Evolutionary conservation across 306 rosid genomes (phyloP), one percentile per base, ranked within the genome.

Genomic region (Rosa rugosa): DNA sequence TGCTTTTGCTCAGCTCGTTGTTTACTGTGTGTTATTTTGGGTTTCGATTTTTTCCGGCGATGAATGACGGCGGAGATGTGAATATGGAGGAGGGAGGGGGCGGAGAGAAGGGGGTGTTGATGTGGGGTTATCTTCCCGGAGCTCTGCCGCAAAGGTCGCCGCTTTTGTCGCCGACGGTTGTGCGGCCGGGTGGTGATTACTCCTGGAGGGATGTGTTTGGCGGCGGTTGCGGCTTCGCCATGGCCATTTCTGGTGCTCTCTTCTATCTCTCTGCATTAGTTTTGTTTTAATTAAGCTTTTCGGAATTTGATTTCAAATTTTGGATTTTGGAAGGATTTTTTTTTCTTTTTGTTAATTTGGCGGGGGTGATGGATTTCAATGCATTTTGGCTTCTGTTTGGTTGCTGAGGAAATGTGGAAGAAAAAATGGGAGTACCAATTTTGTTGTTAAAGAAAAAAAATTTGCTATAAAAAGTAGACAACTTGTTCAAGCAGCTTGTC

Each of bases 121-220:
- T 94, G 98, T 94, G 97, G 92, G 98, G 97, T 3, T 94, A 92
- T 67, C 89, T 94, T 38, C 98, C 98, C 0, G 98, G 98, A 70
- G 97, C 98, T 86, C 83, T 87, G 73, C 97, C 94, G 44, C 94
- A 89, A 81, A 86, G 97, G 87, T 79, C 92, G 65, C 98, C 98
- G 78, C 79, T 94, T 17, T 63, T 89, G 16, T 69, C 87, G 2
- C 98, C 98, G 34, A 69, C 90, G 14, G 11, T 66, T 1, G 97
- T 89, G 71, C 86, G 87, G 87, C 77, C 74, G 72, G 83, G 93
- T 63, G 59, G 64, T 41, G 80, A 76, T 65, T 78, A 73, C 76
- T 69, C 66, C 11, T 94, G 97, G 97, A 87, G 75, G 76, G 97
- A 92, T 56, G 91, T 89, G 22, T 86, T 87, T 34, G 97, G 98